Base-by-base conservation (phyloP, 176 grass and related monocot genomes). In the Musa itinerans region DNA sequence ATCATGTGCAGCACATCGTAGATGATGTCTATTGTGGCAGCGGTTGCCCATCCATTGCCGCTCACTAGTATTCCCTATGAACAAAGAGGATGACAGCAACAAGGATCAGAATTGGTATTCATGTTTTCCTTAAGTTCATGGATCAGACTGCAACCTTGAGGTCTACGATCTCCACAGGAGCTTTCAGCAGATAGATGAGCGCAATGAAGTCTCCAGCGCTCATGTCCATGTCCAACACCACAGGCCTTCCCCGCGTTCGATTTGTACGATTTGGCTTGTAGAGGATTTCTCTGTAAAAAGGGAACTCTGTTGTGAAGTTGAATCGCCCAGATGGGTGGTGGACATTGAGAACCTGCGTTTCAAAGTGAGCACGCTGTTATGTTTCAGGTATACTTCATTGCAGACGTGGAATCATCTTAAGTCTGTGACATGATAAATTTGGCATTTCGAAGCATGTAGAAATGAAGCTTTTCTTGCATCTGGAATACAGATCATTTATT, bases 1-100 rank as follows among this genome's bases (percentile, higher is more conserved):
- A 97, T 97, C 93, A 93, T 93, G 65, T 93, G 88, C n/a, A 93
- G 84, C 16, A 97, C 79, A 69, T 93, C 90, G 52, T 93, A 93
- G 84, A 93, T 69, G 1, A 93, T 72, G 58, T 97, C 90, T 74
- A 97, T 89, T 6, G 87, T 93, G 24, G 90, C 86, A n/a, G 65
- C 83, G 81, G 90, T 89, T 52, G 90, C 88, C 93, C 93, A 97
- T 48, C 90, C 93, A 79, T 90, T 79, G 52, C 87, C 53, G 23
- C 52, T 83, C n/a, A 97, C 86, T 25, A 97, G 62, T 79, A 97
- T 87, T 64, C 87, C 93, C 90, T 96, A 56, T 74, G 0, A 21
- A 3, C 7, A 11, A 66, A 79, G 14, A 69, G 63, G 19, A 25
- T 2, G 61, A 78, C 66, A 11, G 34, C 25, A 66, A 13, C 65